Percentiles rank a stretch among this genome's conserved stretches.
Evolutionary conservation across 306 rosid species (phyloP).

Genomic region (cucumber (Cucumis sativus)): Cucumber_9930_V3 NC_026657.2:24637501-24638000

Average conservation of each 20-base stretch:
- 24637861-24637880: no score
- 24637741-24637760: not conserved
- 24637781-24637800: not conserved
- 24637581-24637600: not conserved
- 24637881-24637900: no score
- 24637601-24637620: slow-evolving; percentile 3
- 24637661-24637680: not conserved
- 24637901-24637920: no score
- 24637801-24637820: no score
- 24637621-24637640: slow-evolving; percentile 4
- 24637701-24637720: not conserved
- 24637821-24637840: no score
- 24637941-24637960: no score
- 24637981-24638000: no score
- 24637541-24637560: not conserved
- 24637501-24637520: slow-evolving; percentile 36
- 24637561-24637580: slow-evolving; percentile 1
- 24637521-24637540: not conserved
- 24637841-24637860: no score
- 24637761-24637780: not conserved
- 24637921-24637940: no score
- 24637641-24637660: not conserved
- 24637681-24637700: not conserved
- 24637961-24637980: no score
- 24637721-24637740: not conserved